A percentile compares a stretch with the other conserved stretches of the same genome.
phyloP scores from a whole-genome alignment of 495 filamentous ascomycete species.

The Lentithecium fluviatile region DNA sequence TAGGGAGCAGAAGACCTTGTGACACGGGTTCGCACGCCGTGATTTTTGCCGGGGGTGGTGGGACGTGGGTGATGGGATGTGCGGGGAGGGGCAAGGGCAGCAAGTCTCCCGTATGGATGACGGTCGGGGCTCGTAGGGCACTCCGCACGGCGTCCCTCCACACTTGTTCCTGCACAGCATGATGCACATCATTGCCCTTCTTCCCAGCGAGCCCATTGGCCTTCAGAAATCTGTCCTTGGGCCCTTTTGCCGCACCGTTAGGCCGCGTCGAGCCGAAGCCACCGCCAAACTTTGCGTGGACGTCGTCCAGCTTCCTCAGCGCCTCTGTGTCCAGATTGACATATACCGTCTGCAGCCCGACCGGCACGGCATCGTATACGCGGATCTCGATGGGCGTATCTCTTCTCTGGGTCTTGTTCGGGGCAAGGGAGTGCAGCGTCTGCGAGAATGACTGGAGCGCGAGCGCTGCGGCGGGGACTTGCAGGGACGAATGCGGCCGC shows the following conservation, averaged over 20 bases:
- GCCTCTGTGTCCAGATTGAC: conserved; percentile 81
- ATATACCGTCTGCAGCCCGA: conserved; percentile 78
- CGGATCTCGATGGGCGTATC: conserved; percentile 67
- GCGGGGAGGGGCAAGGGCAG: conserved; percentile 78
- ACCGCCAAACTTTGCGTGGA: conserved; percentile 62
- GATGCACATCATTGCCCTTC: conserved; percentile 35
- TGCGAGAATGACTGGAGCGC: conserved; percentile 76
- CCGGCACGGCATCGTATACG: conserved; percentile 73
- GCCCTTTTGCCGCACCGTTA: conserved; percentile 45
- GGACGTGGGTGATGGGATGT: conserved; percentile 86
- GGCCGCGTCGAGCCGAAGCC: conserved; percentile 50
- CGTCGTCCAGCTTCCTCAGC: conserved; percentile 59
- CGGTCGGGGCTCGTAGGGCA: conserved; percentile 64
- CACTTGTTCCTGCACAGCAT: conserved; percentile 52
- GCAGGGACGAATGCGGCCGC: conserved; percentile 69
- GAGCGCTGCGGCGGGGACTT: conserved; percentile 77
- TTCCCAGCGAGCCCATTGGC: conserved; percentile 23
- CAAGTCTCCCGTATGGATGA: conserved; percentile 81
- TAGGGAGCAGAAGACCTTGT: conserved; percentile 74
- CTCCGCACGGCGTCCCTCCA: conserved; percentile 76
- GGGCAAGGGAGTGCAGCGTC: conserved; percentile 48
- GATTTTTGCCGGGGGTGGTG: conserved; percentile 69
- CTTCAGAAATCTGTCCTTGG: conserved; percentile 23
- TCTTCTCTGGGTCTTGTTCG: conserved; percentile 57
- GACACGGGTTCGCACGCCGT: conserved; percentile 71